Evolutionary conservation across 2,329 filamentous ascomycete species (phyloP), one percentile per base, ranked within the genome.

Genomic region (Neonectria hederae): DNA sequence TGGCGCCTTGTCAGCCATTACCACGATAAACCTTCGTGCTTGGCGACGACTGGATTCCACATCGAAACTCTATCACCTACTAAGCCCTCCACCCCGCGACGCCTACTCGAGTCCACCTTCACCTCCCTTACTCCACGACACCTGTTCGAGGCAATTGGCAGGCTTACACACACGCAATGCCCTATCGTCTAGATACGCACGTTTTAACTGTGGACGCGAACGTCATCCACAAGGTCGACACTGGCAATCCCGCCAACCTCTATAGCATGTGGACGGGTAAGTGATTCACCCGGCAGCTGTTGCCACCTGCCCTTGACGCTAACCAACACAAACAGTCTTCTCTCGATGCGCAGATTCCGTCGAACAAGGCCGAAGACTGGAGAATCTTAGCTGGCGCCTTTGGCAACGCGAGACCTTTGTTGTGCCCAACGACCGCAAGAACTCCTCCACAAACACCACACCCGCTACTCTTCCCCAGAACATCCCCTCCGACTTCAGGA

Each of bases 231-330:
- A 93, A 97, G 79, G 93, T 98, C 75, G 94, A 98, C 81, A 97
- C 95, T 1, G 87, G 91, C 71, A 97, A 97, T 79, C 90, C 93
- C 28, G 93, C 97, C 81, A 97, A 94, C 77, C 88, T 98, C 55
- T 97, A 96, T 82, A 94, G 92, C 83, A 97, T 98, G 88, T 97
- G 94, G 94, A 95, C 93, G 79, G 93, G 94, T 97, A 82, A 87
- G 92, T 86, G 24, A 28, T 55, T 53, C 40, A 30, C 49, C 26
- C 10, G 17, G 40, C 56, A 58, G 22, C 46, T 49, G 14, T 43
- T 64, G 42, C 57, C 49, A 59, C 54, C 24, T 62, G 52, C 46
- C 45, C 58, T 63, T 58, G 55, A 71, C 66, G 70, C 79, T 82
- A 72, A 83, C 76, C 62, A 65, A 59, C 21, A 21, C 11, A 24